Conservation (phyloP, 192 early-diverging fungal species). For the Jimgerdemannia lactiflua region DNA sequence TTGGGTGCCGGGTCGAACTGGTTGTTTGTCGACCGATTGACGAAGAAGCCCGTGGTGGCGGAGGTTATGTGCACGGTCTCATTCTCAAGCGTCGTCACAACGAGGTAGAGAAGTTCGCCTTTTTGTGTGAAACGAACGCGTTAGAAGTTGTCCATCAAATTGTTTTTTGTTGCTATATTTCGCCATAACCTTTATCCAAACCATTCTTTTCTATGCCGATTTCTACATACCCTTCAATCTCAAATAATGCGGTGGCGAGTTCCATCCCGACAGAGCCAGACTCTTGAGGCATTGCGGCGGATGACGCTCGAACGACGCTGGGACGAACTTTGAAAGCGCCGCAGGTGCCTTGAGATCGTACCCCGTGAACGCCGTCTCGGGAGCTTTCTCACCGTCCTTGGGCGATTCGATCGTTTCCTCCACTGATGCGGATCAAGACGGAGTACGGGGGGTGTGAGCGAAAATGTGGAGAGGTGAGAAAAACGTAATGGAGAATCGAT, state of each 20-base stretch:
- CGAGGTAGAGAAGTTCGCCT: slow-evolving; percentile 88
- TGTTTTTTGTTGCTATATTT: background rate
- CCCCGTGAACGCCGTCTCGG: slow-evolving; percentile 46
- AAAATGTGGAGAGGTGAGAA: background rate
- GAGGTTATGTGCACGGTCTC: slow-evolving; percentile 86
- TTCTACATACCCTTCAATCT: slow-evolving; percentile 47
- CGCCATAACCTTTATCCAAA: too few species aligned
- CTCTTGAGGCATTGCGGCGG: slow-evolving; percentile 67
- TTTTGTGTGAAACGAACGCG: slow-evolving; percentile 11
- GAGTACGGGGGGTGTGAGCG: background rate
- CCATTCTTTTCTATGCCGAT: background rate
- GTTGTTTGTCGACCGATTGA: slow-evolving; percentile 74
- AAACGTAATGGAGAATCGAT: background rate
- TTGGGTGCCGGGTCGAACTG: slow-evolving; percentile 60
- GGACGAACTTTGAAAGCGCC: slow-evolving; percentile 53
- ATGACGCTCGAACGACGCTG: slow-evolving; percentile 45
- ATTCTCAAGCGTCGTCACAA: slow-evolving; percentile 82
- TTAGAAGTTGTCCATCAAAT: background rate
- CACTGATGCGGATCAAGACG: background rate
- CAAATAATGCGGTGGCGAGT: slow-evolving; percentile 79
- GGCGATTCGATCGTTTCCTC: background rate
- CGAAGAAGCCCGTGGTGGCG: slow-evolving; percentile 80
- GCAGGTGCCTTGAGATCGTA: slow-evolving; percentile 40
- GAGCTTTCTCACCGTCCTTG: slow-evolving; percentile 28
- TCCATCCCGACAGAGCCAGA: slow-evolving; percentile 87